Base-by-base conservation (phyloP, 2,329 filamentous ascomycete species). In the Colletotrichum liaoningense region DNA sequence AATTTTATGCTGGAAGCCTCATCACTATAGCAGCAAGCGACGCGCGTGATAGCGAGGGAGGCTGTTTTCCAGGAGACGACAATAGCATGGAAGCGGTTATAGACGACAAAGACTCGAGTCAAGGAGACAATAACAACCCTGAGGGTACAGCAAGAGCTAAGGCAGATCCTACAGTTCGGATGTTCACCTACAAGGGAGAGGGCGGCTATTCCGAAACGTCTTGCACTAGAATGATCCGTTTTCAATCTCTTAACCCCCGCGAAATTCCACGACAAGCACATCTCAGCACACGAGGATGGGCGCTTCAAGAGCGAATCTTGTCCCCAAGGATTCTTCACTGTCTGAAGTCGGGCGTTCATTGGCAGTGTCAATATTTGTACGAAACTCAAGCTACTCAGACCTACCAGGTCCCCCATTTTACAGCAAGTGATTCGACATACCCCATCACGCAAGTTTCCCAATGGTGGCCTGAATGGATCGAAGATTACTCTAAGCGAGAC, bases 261-360 rank as follows among this genome's bases (percentile, higher is more conserved):
- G 6, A 6, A 1, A 19, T 28, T 6, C 14, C 30, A 12, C 22
- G 46, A 9, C 14, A 7, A 0, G n/a, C 49, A 4, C 52, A n/a
- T 30, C 65, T 72, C 4, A 69, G 30, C 35, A 67, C 46, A 0
- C 63, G 63, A 2, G 54, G 28, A 14, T 67, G 69, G 69, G 56
- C 12, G 1, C n/a, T 67, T 5, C 69, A 67, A 5, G 69, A 71
- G 1, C 35, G 60, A 19, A 26, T 71, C 1, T 35, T 71, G 1
- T 71, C 69, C 1, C 63, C 5, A 14, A 24, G 69, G 3, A 49
- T 14, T 7, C 6, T 71, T 0, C 22, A 67, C 19, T 71, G 63
- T 1, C 4, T 71, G 22, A 22, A 71, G 9, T 56, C 46, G 2
- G 69, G 67, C 33, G 9, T 62, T 11, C 46, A 67, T 4, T 67